phyloP scores from a whole-genome alignment of 2,329 filamentous ascomycete species.

The Fusarium acutatum region DNA sequence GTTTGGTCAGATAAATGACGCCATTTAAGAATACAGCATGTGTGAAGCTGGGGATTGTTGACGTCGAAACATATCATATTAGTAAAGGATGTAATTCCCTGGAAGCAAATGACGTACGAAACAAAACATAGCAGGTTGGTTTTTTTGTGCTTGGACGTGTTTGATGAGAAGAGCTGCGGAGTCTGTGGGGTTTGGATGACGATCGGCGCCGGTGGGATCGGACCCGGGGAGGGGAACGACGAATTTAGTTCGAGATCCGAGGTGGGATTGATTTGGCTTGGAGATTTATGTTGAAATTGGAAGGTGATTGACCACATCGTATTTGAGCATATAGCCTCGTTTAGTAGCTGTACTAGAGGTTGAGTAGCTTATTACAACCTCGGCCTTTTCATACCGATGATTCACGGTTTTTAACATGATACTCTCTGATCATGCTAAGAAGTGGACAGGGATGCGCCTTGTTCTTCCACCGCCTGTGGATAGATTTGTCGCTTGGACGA shows the following conservation, averaged over 20 bases:
- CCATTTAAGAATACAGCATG: neutral
- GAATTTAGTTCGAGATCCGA: slow-evolving; percentile 23
- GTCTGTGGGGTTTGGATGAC: slow-evolving; percentile 27
- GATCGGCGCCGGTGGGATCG: slow-evolving; percentile 32
- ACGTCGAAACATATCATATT: neutral
- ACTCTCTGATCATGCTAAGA: neutral
- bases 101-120: slow-evolving; percentile 21
- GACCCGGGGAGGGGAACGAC: slow-evolving; percentile 22
- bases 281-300: neutral
- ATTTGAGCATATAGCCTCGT: neutral
- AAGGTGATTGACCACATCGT: neutral
- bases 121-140: slow-evolving; percentile 7
- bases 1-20: neutral
- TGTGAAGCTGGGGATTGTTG: neutral
- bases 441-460: slow-evolving; percentile 8
- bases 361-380: neutral
- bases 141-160: neutral
- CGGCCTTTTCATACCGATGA: neutral
- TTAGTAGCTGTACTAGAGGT: neutral
- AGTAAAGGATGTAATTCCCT: neutral
- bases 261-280: neutral
- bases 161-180: neutral
- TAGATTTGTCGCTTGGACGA: neutral
- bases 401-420: neutral
- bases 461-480: neutral